Conservation (phyloP, 2,329 filamentous ascomycete species). For the Fusarium fujikuroi region DNA sequence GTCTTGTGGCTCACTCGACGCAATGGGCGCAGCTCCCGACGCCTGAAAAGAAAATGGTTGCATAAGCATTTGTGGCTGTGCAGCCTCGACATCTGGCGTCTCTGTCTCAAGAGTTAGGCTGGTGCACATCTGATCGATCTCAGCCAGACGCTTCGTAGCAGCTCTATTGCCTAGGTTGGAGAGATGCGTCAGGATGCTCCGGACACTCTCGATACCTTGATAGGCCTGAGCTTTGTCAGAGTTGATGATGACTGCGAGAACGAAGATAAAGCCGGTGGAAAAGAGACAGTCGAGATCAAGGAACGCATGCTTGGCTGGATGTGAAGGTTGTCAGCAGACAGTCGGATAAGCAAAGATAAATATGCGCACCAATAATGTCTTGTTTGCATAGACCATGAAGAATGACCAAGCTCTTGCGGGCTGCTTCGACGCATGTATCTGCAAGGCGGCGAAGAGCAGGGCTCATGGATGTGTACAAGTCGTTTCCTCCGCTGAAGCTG, state of each 20-base stretch:
- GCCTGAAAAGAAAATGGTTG: slow-evolving; percentile 10
- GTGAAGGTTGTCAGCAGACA: too few species aligned
- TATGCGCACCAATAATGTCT: slow-evolving; percentile 11
- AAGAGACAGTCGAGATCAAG: slow-evolving; percentile 30
- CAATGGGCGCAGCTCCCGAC: neutral
- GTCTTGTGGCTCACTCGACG: neutral
- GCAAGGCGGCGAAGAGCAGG: slow-evolving; percentile 24
- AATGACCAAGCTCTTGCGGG: slow-evolving; percentile 22
- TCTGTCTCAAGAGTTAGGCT: neutral
- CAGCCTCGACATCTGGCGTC: neutral
- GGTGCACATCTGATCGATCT: slow-evolving; percentile 33
- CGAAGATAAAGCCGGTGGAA: slow-evolving; percentile 28
- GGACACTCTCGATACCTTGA: slow-evolving; percentile 20
- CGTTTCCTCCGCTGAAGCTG: slow-evolving; percentile 10
- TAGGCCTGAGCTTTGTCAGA: slow-evolving; percentile 8
- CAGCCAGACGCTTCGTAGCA: slow-evolving; percentile 18
- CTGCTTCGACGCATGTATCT: slow-evolving; percentile 28
- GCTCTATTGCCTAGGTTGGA: slow-evolving; percentile 24
- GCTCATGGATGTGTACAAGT: slow-evolving; percentile 5
- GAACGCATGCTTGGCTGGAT: slow-evolving; percentile 25
- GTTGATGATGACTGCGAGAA: slow-evolving; percentile 22
- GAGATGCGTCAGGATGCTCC: slow-evolving; percentile 21
- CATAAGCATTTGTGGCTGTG: neutral
- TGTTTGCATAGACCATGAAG: slow-evolving; percentile 22
- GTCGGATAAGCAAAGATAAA: too few species aligned